These are phyloP conservation scores for Yamadazyma trypodendri DNA, from an alignment of 1,139 yeast genomes.

Conservation along the genomic window DNA sequence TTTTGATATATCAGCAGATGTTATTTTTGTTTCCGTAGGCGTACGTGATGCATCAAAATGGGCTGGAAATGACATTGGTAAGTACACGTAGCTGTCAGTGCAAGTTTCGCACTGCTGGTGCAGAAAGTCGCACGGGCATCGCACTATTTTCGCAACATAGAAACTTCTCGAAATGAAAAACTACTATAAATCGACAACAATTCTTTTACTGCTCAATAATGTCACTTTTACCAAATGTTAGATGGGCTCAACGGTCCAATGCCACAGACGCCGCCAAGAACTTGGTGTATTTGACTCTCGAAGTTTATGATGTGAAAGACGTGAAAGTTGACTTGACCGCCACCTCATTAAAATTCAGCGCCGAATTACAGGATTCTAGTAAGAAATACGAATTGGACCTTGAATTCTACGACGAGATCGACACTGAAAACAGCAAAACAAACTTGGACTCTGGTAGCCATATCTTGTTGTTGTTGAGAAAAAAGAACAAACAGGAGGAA, in stretches of 20 bases:
- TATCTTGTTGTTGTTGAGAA: slow-evolving; percentile 65
- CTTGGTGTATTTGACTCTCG: slow-evolving; percentile 69
- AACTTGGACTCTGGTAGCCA: slow-evolving; percentile 67
- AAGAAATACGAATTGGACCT: slow-evolving; percentile 56
- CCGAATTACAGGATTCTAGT: slow-evolving; percentile 51
- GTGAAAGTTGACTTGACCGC: slow-evolving; percentile 64
- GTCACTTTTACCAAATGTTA: slow-evolving; percentile 40
- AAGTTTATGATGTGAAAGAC: slow-evolving; percentile 67
- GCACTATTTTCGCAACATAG: background rate
- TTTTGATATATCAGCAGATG: background rate
- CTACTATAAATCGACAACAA: background rate
- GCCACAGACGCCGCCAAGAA: slow-evolving; percentile 71
- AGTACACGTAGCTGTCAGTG: background rate
- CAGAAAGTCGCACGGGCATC: too few relatives aligned
- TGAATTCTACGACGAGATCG: slow-evolving; percentile 73
- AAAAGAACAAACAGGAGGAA: slow-evolving; percentile 65
- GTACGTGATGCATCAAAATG: too few relatives aligned
- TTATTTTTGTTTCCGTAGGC: too few relatives aligned
- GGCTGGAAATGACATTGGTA: too few relatives aligned
- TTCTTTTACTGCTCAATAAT: slow-evolving; percentile 3
- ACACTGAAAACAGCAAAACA: slow-evolving; percentile 61
- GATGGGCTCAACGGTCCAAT: slow-evolving; percentile 96
- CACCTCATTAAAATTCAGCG: slow-evolving; percentile 55
- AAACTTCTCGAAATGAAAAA: background rate
- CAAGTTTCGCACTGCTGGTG: background rate